Base-by-base conservation (phyloP, 2,329 filamentous ascomycete species). In the Diplocarpon rosae region DNA sequence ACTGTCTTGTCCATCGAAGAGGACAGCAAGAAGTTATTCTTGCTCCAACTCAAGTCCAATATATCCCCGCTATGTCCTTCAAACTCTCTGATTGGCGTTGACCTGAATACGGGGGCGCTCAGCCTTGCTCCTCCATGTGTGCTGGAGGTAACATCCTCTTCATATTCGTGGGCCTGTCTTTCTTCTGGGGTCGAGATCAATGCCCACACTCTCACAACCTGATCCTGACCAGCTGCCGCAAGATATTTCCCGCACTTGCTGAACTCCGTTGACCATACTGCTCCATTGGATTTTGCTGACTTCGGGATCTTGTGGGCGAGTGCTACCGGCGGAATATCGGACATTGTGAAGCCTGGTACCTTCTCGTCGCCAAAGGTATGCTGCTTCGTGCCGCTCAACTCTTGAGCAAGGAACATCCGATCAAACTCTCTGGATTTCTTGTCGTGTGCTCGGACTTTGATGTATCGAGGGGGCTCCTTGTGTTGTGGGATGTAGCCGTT, bases 1-100 rank as follows among this genome's bases (percentile, higher is more conserved):
- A 98, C 92, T 0, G 89, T 95, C 68, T 95, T 95, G 62, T 98
- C 92, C 88, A 96, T 95, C 0, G 89, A 95, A 0, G 89, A 93
- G 3, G 90, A 95, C 13, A 98, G 71, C 24, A 98, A 65, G 56
- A 98, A 98, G 62, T 94, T 95, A 65, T 98, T 98, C 71, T 96
- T 98, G 68, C 90, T 96, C 92, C 92, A 98, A 62, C 86, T 94
- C 48, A 98, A 64, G 60, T 95, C 90, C 52, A 98, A 67, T 5
- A 98, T 79, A 54, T 93, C 89, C 13, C 83, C 81, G 0, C 78
- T 82, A 60, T 98, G 92, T 4, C 88, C 89, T 43, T 75, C 68
- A 52, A 92, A 95, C 59, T 95, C 84, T 44, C 81, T 76, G 9
- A 85, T 63, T 0, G 89, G 85, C 57, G 85, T 83, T 39, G 77